These are phyloP conservation scores for Thermothielavioides terrestris DNA, from an alignment of 495 filamentous ascomycete genomes.

Conservation along the genomic window DNA sequence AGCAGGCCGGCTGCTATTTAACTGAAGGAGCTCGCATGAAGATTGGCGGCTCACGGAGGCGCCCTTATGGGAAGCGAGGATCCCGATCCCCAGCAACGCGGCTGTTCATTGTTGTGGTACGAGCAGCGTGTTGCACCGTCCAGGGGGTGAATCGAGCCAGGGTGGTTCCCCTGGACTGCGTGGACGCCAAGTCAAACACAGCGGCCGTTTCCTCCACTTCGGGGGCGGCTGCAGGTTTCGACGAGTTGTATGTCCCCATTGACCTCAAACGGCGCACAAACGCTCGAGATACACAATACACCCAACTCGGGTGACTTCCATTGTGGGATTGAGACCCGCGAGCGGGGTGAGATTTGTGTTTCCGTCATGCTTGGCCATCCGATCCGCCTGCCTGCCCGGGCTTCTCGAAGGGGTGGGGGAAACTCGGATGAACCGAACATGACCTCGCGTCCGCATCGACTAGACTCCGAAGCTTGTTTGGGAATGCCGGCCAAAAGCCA, in stretches of 20 bases:
- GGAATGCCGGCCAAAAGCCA: too few relatives aligned
- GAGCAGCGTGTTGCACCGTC: constrained; percentile 16
- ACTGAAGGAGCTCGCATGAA: constrained; percentile 18
- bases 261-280: constrained; percentile 21
- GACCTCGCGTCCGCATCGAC: background rate
- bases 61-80: background rate
- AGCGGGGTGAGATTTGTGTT: too few relatives aligned
- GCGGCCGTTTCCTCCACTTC: constrained; percentile 18
- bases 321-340: background rate
- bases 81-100: constrained; percentile 13
- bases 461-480: background rate
- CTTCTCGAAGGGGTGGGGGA: too few relatives aligned
- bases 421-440: background rate
- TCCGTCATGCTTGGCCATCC: background rate
- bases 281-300: constrained; percentile 8
- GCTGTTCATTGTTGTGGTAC: constrained; percentile 12
- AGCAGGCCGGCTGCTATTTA: constrained; percentile 21
- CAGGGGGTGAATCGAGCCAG: constrained; percentile 12
- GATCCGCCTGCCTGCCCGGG: too few relatives aligned
- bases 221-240: constrained; percentile 17
- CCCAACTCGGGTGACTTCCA: background rate
- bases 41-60: constrained; percentile 8
- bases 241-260: constrained; percentile 17
- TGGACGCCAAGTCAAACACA: too few relatives aligned
- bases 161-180: constrained; percentile 16